Percentiles rank a stretch among this genome's conserved stretches.
These are phyloP conservation scores for Didymellaceae sp. DNA, from an alignment of 2,329 filamentous ascomycete genomes.

Conservation along the genomic window DNA sequence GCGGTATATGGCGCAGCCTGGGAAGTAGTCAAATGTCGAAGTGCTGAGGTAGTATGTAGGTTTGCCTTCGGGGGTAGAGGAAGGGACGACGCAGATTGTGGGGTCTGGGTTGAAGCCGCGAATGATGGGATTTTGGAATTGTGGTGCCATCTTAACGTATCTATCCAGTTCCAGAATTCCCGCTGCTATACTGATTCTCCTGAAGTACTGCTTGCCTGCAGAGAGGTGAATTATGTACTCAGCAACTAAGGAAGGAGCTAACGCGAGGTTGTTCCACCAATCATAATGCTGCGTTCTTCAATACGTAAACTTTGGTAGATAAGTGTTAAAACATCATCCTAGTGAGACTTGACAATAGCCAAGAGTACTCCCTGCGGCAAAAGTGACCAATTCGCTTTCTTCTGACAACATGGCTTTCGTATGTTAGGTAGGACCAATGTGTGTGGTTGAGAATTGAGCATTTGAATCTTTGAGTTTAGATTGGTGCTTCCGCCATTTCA, in stretches of 20 bases:
- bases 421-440: too few relatives aligned
- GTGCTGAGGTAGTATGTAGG: conserved; percentile 35
- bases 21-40: conserved; percentile 61
- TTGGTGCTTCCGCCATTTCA: too few relatives aligned
- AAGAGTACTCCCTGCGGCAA: too few relatives aligned
- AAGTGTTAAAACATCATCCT: neutral
- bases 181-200: too few relatives aligned
- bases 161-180: too few relatives aligned
- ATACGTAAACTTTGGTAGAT: neutral
- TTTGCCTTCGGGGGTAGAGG: conserved; percentile 5
- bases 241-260: conserved; percentile 1
- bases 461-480: too few relatives aligned
- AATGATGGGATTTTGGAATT: conserved; percentile 53
- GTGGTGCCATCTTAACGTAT: conserved; percentile 4
- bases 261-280: conserved; percentile 14
- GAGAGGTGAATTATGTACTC: too few relatives aligned
- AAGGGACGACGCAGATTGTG: conserved; percentile 41
- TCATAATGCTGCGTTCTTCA: neutral
- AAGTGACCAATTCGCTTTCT: too few relatives aligned
- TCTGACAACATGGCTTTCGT: too few relatives aligned
- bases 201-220: too few relatives aligned
- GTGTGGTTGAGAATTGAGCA: too few relatives aligned
- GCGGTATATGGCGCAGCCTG: conserved; percentile 60
- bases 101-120: conserved; percentile 60
- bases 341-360: too few relatives aligned